phyloP scores from a whole-genome alignment of 2,329 filamentous ascomycete species.

The Trichoderma simmonsii region DNA sequence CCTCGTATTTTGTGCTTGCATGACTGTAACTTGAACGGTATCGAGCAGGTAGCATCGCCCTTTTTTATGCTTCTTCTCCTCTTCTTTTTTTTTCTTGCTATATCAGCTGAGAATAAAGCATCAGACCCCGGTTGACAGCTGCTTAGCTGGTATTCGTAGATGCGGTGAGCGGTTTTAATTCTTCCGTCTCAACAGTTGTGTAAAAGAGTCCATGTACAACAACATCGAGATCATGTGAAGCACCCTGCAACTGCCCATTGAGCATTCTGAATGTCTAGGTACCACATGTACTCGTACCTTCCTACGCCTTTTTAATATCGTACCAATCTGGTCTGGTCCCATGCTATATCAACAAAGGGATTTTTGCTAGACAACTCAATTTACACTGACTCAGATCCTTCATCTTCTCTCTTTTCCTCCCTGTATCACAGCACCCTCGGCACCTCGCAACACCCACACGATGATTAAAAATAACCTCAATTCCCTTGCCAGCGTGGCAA shows the following conservation, averaged over 20 bases:
- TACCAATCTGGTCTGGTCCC: neutral
- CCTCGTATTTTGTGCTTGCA: slow-evolving; percentile 17
- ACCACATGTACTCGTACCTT: neutral
- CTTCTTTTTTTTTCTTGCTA: neutral
- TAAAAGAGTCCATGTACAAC: neutral
- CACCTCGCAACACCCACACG: neutral
- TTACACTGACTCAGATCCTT: neutral
- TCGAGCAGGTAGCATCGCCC: neutral
- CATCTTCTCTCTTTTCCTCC: neutral
- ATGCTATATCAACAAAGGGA: neutral
- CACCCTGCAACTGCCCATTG: neutral
- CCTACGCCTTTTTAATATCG: neutral
- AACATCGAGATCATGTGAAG: neutral
- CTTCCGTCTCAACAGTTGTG: neutral
- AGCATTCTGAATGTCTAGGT: neutral
- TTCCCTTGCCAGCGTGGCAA: neutral
- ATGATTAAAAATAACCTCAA: neutral
- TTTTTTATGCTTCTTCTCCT: neutral
- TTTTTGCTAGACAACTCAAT: slow-evolving; percentile 1
- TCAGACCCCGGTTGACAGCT: neutral
- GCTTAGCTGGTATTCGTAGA: neutral
- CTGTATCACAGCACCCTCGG: neutral
- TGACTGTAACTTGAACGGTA: neutral
- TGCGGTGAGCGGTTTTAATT: neutral
- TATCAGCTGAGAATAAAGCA: neutral